Evolutionary conservation across 192 early-diverging fungal species (phyloP).

Genomic region (Spizellomyces punctatus): DNA sequence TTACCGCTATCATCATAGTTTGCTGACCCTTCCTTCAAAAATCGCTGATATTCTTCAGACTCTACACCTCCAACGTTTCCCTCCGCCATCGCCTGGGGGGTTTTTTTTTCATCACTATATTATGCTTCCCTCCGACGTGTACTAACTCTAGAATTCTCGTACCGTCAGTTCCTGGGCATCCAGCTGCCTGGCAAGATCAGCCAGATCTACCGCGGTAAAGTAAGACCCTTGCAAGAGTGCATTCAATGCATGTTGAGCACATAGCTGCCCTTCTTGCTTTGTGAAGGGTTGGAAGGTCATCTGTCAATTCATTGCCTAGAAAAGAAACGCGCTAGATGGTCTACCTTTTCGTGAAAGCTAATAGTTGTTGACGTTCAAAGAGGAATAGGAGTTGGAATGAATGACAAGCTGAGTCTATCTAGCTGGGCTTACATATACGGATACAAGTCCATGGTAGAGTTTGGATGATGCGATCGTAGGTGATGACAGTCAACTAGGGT

Average conservation of each 20-base stretch:
- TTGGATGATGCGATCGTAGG: no score
- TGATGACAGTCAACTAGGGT: no score
- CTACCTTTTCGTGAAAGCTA: conserved; percentile 30
- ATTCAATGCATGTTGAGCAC: conserved; percentile 82
- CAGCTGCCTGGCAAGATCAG: conserved; percentile 66
- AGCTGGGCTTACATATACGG: no score
- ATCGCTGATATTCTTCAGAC: conserved; percentile 25
- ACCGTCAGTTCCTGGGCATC: conserved; percentile 62
- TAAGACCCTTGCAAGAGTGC: conserved; percentile 70
- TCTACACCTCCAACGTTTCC: conserved; percentile 25
- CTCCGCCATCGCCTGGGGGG: conserved; percentile 35
- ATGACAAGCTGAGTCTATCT: no score
- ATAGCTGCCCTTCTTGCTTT: conserved; percentile 80
- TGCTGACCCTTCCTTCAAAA: conserved; percentile 30
- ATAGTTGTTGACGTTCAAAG: no score
- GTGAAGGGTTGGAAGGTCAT: conserved; percentile 35
- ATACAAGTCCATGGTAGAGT: no score
- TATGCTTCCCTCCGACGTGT: background rate
- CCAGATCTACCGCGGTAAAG: conserved; percentile 77
- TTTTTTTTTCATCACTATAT: background rate
- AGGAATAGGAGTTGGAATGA: no score
- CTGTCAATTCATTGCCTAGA: conserved; percentile 22
- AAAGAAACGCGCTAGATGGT: conserved; percentile 24
- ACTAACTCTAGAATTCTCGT: background rate
- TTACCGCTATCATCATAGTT: conserved; percentile 52